Conservation (phyloP, 73 alveolate species). For the Uronychia binucleata region DNA sequence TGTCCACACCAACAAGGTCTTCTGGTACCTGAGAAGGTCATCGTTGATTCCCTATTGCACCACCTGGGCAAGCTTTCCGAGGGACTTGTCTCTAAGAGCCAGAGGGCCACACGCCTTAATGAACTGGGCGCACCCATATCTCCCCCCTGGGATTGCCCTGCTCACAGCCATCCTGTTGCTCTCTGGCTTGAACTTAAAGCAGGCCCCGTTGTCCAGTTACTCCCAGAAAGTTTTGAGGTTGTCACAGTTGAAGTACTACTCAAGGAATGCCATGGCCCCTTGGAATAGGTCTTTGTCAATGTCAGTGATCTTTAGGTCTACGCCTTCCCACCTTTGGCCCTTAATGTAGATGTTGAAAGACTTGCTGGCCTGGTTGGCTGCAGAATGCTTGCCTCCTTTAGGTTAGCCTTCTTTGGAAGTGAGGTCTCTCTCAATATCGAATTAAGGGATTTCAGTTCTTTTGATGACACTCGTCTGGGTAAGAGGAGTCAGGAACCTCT, state of each 20-base stretch:
- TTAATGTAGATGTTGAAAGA: slow-evolving; percentile 21
- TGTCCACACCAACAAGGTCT: slow-evolving; percentile 56
- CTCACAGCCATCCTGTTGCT: not conserved
- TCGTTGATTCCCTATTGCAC: slow-evolving; percentile 62
- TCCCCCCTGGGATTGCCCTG: slow-evolving; percentile 81
- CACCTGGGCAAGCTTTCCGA: slow-evolving; percentile 57
- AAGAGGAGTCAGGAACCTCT: not conserved
- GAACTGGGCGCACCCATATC: slow-evolving; percentile 83
- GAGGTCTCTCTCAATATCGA: slow-evolving; percentile 49
- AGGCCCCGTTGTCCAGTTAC: not conserved
- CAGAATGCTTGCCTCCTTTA: too few relatives aligned
- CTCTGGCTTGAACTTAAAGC: not conserved
- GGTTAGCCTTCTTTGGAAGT: too few relatives aligned
- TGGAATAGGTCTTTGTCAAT: slow-evolving; percentile 20
- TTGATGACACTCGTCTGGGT: not conserved
- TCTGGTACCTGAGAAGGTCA: slow-evolving; percentile 57
- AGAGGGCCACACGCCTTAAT: slow-evolving; percentile 67
- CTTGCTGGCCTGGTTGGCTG: slow-evolving; percentile 27
- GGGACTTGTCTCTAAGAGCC: slow-evolving; percentile 17
- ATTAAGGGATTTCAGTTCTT: not conserved
- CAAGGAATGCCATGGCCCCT: slow-evolving; percentile 18
- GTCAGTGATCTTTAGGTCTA: slow-evolving; percentile 22
- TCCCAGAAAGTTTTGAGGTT: not conserved
- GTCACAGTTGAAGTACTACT: slow-evolving; percentile 11
- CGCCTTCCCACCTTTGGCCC: slow-evolving; percentile 41